A percentile compares a stretch with the other conserved stretches of the same genome.
These are phyloP conservation scores for Colletotrichum agaves DNA, from an alignment of 2,329 filamentous ascomycete genomes.

Conservation along the genomic window DNA sequence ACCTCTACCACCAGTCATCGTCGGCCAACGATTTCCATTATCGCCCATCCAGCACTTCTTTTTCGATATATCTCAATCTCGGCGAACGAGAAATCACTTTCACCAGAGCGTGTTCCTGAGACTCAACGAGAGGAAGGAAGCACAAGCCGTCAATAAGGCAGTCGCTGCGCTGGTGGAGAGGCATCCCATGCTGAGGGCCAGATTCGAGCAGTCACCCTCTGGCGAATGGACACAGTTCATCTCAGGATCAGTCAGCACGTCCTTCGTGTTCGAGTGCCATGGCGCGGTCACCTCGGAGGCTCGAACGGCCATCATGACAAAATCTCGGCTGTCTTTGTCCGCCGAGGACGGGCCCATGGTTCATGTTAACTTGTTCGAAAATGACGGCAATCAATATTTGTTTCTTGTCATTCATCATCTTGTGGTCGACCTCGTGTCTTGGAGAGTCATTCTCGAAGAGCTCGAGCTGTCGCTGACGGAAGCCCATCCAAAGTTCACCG, in stretches of 20 bases:
- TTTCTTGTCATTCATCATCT: conserved; percentile 51
- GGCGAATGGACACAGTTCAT: conserved; percentile 20
- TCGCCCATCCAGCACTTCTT: conserved; percentile 26
- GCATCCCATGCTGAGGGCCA: conserved; percentile 29
- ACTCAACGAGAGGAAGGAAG: neutral
- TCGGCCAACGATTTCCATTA: neutral
- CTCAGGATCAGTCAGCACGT: neutral
- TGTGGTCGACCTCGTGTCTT: conserved; percentile 57
- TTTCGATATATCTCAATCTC: neutral
- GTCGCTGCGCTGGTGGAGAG: conserved; percentile 12
- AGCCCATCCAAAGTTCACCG: neutral
- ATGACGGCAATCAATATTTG: conserved; percentile 39
- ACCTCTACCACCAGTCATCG: neutral
- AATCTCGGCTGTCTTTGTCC: conserved; percentile 18
- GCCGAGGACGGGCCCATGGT: conserved; percentile 38
- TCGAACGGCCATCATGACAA: neutral
- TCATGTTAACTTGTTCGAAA: conserved; percentile 37
- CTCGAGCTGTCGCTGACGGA: conserved; percentile 44
- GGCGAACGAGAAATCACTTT: conserved; percentile 6
- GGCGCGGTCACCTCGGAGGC: neutral
- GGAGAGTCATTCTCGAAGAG: conserved; percentile 56
- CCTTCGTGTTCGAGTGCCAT: neutral
- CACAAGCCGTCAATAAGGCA: neutral
- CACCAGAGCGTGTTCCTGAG: conserved; percentile 21
- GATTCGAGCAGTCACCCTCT: neutral